A percentile compares a stretch with the other conserved stretches of the same genome.
Evolutionary conservation across 176 grass and related monocot genomes (phyloP).

Genomic region (Calamus simplicifolius): DNA sequence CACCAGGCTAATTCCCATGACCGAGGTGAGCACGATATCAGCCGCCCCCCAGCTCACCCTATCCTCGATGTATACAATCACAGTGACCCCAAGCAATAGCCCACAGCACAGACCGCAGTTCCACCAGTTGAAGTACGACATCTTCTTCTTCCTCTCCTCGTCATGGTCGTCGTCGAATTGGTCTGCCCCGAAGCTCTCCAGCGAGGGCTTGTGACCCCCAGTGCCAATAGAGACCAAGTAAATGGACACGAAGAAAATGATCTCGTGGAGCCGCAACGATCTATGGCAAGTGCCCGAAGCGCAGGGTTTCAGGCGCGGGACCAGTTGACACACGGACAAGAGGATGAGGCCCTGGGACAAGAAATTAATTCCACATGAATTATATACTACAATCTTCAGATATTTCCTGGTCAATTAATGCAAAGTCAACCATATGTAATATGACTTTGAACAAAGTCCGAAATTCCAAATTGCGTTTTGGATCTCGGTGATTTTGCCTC

Average conservation of each 20-base stretch:
- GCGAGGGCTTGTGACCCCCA: slow-evolving; percentile 28
- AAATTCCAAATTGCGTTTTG: too few relatives aligned
- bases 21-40: slow-evolving; percentile 18
- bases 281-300: neutral
- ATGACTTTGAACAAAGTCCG: too few relatives aligned
- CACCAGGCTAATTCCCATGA: slow-evolving; percentile 15
- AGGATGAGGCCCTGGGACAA: slow-evolving; percentile 36
- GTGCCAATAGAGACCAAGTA: slow-evolving; percentile 44
- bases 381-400: neutral
- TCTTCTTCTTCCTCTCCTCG: slow-evolving; percentile 15
- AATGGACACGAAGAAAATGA: slow-evolving; percentile 42
- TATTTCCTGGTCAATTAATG: too few relatives aligned
- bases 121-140: slow-evolving; percentile 69
- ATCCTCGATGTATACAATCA: slow-evolving; percentile 55
- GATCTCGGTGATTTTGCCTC: too few relatives aligned
- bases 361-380: neutral
- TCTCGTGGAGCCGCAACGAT: slow-evolving; percentile 30
- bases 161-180: slow-evolving; percentile 43
- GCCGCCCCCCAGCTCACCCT: slow-evolving; percentile 40
- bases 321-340: slow-evolving; percentile 36
- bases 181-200: slow-evolving; percentile 44
- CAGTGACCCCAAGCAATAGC: slow-evolving; percentile 27
- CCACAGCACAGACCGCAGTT: slow-evolving; percentile 40
- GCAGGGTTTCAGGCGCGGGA: slow-evolving; percentile 29
- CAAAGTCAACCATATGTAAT: too few relatives aligned